Percentiles rank a stretch among this genome's conserved stretches.
These are phyloP conservation scores for Pyricularia pennisetigena DNA, from an alignment of 2,329 filamentous ascomycete species.

Conservation along the genomic window DNA sequence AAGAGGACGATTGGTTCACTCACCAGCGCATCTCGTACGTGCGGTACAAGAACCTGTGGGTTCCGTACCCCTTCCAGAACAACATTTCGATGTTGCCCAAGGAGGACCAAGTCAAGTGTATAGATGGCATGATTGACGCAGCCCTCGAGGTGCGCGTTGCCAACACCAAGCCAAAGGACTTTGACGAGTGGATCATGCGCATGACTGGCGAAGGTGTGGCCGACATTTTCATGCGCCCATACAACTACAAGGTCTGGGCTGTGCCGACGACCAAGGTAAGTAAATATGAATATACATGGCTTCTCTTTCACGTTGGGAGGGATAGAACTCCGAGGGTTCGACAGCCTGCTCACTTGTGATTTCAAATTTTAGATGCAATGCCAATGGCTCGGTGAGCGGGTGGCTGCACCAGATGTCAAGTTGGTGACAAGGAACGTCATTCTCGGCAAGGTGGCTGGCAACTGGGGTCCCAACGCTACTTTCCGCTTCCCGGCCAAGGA, in stretches of 20 bases:
- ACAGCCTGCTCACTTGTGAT: constrained; percentile 4
- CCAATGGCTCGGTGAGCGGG: constrained; percentile 95
- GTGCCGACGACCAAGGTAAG: constrained; percentile 91
- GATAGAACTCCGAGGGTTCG: neutral
- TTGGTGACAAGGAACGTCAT: constrained; percentile 88
- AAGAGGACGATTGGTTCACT: constrained; percentile 89
- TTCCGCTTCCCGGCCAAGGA: constrained; percentile 96
- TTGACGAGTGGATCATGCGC: constrained; percentile 96
- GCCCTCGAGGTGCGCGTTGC: constrained; percentile 77
- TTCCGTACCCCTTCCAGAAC: constrained; percentile 99
- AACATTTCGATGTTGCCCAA: constrained; percentile 98
- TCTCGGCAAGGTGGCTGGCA: constrained; percentile 88
- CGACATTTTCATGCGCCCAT: constrained; percentile 96
- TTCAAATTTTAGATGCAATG: constrained; percentile 76
- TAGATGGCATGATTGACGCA: constrained; percentile 94
- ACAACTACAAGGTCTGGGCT: constrained; percentile 99
- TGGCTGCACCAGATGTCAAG: constrained; percentile 94
- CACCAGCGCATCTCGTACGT: constrained; percentile 99
- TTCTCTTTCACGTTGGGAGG: neutral
- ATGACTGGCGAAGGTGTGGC: constrained; percentile 85
- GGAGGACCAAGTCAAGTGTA: constrained; percentile 89
- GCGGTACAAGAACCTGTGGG: constrained; percentile 92
- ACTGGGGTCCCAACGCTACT: constrained; percentile 96
- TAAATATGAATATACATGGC: neutral
- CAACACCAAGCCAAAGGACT: constrained; percentile 88